Evolutionary conservation across 805 yeast species (phyloP).

Genomic region (Scheffersomyces spartinae): DNA sequence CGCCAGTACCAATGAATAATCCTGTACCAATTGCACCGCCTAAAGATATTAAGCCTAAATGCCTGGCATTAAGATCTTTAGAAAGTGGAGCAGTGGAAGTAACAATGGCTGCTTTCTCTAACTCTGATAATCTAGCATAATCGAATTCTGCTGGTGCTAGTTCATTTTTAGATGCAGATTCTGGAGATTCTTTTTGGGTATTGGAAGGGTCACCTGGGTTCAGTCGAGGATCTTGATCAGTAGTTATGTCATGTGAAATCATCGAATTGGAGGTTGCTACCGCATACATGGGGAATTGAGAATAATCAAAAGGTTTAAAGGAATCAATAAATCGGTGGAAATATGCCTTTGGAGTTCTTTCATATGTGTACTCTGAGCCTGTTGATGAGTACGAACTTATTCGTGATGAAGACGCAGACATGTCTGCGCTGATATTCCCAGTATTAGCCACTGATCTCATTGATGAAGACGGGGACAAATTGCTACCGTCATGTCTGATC

Average conservation of each 20-base stretch:
- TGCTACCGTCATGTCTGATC: too few relatives aligned
- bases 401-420: too few relatives aligned
- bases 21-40: slow-evolving; percentile 16
- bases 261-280: too few relatives aligned
- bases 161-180: background rate
- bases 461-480: too few relatives aligned
- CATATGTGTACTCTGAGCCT: too few relatives aligned
- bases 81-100: slow-evolving; percentile 22
- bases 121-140: slow-evolving; percentile 14
- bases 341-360: too few relatives aligned
- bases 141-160: slow-evolving; percentile 16
- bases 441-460: too few relatives aligned
- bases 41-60: slow-evolving; percentile 14
- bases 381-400: too few relatives aligned
- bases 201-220: background rate
- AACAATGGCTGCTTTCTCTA: slow-evolving; percentile 21
- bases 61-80: slow-evolving; percentile 13
- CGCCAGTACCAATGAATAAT: slow-evolving; percentile 12
- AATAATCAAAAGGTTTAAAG: slow-evolving; percentile 17
- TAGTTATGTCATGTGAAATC: slow-evolving; percentile 2
- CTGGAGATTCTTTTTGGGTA: slow-evolving; percentile 1
- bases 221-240: background rate
- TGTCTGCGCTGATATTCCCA: too few relatives aligned
- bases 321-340: slow-evolving; percentile 9
- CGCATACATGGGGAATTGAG: slow-evolving; percentile 9